phyloP scores from a whole-genome alignment of 768 basidiomycete species.

The Mycena olivaceomarginata region DNA sequence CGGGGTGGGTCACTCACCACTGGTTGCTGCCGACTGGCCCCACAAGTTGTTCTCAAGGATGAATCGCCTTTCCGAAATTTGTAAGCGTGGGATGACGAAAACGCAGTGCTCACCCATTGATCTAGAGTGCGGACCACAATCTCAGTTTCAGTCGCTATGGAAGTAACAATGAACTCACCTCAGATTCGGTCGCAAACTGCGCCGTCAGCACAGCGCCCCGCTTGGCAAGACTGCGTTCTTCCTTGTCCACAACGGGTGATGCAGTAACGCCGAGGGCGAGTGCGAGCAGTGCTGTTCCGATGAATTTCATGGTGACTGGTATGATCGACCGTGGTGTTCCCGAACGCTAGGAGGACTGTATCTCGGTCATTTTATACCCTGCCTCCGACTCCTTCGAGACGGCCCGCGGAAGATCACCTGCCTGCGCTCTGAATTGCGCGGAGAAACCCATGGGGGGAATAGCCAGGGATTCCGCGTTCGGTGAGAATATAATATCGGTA shows the following conservation, averaged over 20 bases:
- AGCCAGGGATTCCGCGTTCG: no score
- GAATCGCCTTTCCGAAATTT: slow-evolving; percentile 17
- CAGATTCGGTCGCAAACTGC: slow-evolving; percentile 55
- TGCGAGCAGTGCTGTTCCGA: slow-evolving; percentile 20
- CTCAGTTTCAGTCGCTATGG: not conserved
- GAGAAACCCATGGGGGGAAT: not conserved
- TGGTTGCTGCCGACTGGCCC: slow-evolving; percentile 52
- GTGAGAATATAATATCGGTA: no score
- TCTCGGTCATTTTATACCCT: not conserved
- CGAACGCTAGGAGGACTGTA: not conserved
- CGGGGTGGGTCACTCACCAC: slow-evolving; percentile 42
- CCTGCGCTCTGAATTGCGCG: not conserved
- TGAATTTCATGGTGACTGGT: slow-evolving; percentile 18
- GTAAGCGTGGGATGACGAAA: not conserved
- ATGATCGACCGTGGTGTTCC: not conserved
- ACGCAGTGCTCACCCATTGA: slow-evolving; percentile 15
- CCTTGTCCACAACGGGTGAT: slow-evolving; percentile 16
- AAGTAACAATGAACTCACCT: slow-evolving; percentile 39
- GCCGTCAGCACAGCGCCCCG: slow-evolving; percentile 53
- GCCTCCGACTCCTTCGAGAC: not conserved
- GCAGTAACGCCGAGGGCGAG: not conserved
- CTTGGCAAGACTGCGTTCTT: slow-evolving; percentile 38
- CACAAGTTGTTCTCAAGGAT: slow-evolving; percentile 56
- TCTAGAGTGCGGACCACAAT: not conserved
- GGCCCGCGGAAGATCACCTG: slow-evolving; percentile 4